These are phyloP conservation scores for Puccinia horiana DNA, from an alignment of 1,284 basidiomycete genomes.

Conservation along the genomic window DNA sequence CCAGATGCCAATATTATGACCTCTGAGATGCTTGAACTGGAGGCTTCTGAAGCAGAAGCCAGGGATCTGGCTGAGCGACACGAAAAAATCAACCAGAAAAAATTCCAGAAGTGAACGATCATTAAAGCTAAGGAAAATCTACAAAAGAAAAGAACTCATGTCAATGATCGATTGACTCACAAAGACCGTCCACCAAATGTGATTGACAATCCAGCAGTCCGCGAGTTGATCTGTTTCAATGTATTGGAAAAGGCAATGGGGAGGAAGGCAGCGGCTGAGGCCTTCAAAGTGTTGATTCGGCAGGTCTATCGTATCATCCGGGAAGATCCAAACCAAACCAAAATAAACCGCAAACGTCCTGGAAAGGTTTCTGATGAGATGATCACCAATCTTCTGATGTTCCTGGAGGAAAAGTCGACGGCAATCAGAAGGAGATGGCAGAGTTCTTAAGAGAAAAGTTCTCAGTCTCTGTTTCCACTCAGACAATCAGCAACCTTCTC, in stretches of 20 bases:
- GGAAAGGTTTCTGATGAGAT: conserved; percentile 8
- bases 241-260: conserved; percentile 5
- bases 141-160: background rate
- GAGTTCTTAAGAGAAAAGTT: conserved; percentile 4
- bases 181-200: background rate
- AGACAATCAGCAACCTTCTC: conserved; percentile 15
- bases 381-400: background rate
- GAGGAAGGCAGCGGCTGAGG: background rate
- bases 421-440: background rate
- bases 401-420: background rate
- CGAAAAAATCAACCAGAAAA: background rate
- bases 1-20: too few species aligned
- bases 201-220: background rate
- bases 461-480: background rate
- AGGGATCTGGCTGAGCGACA: background rate
- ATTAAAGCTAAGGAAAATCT: background rate
- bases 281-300: background rate
- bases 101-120: background rate
- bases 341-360: background rate
- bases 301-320: background rate
- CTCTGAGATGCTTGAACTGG: too few species aligned
- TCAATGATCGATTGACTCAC: background rate
- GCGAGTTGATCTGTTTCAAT: background rate
- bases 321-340: background rate
- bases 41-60: background rate